A percentile compares a stretch with the other conserved stretches of the same genome.
Evolutionary conservation across 208 protist species (phyloP).

Genomic region (Trypanosoma melophagium): DNA sequence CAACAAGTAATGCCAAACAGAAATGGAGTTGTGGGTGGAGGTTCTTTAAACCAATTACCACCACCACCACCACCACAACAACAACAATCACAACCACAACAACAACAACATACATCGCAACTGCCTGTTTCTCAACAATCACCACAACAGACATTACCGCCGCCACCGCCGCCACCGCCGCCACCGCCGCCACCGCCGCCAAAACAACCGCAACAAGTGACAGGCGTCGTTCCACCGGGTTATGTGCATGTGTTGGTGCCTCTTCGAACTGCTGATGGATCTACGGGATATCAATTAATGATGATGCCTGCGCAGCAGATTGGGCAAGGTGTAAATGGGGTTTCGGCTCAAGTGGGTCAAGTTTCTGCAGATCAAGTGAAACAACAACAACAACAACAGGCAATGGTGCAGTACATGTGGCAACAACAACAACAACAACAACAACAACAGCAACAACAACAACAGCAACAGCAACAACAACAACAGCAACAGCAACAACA

Average conservation of each 20-base stretch:
- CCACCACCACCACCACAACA: not conserved
- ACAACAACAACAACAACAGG: slow-evolving; percentile 23
- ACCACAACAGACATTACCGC: slow-evolving; percentile 7
- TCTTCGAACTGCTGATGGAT: slow-evolving; percentile 11
- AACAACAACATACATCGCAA: slow-evolving; percentile 1
- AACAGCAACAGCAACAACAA: not conserved
- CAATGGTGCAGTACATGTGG: slow-evolving; percentile 20
- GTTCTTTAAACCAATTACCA: not conserved
- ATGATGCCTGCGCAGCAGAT: slow-evolving; percentile 23
- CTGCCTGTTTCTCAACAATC: slow-evolving; percentile 2
- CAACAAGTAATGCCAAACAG: too few relatives aligned
- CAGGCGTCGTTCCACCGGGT: slow-evolving; percentile 11
- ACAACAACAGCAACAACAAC: not conserved
- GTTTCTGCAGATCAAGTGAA: not conserved
- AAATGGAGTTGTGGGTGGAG: not conserved
- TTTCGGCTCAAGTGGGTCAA: slow-evolving; percentile 4
- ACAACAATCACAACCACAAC: too few relatives aligned
- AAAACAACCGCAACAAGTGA: slow-evolving; percentile 13
- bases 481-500: not conserved
- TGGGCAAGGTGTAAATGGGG: not conserved
- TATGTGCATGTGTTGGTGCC: slow-evolving; percentile 22
- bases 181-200: slow-evolving; percentile 6
- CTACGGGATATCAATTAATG: slow-evolving; percentile 22
- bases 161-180: slow-evolving; percentile 5
- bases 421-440: slow-evolving; percentile 4